Base-by-base conservation (phyloP, 208 protist genomes). In the Trypanosoma avium region DNA sequence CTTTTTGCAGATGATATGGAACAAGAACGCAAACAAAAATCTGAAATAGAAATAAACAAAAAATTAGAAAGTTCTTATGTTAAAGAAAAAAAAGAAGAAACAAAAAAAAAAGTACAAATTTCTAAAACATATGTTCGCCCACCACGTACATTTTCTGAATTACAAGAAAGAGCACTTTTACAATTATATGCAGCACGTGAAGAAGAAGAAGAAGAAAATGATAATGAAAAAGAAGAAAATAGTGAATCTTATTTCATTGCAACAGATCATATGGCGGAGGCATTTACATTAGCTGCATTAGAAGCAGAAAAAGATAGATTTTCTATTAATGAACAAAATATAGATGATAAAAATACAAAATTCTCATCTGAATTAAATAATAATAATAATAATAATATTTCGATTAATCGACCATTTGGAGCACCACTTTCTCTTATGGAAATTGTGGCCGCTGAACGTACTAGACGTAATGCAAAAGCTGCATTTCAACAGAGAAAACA, bases 371-470 rank as follows among this genome's bases (percentile, higher is more conserved):
- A n/a, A n/a, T n/a, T n/a, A n/a, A n/a, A n/a, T n/a, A n/a, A n/a
- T n/a, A n/a, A n/a, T n/a, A n/a, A n/a, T n/a, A n/a, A n/a, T n/a
- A n/a, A n/a, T n/a, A n/a, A n/a, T n/a, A n/a, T n/a, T n/a, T n/a
- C n/a, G n/a, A 26, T 30, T n/a, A 15, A 4, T 27, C 40, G 32
- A 40, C 56, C 66, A 2, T 43, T 35, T 42, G 56, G 59, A 19
- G 73, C 74, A 1, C 84, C 88, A 27, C 73, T 87, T 60, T 77
- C 74, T 6, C 66, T 90, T 59, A 79, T 92, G 71, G 88, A 90
- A 65, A 40, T 94, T 22, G 70, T 75, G 47, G 27, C 47, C 36
- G 53, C 64, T 12, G 65, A 80, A 22, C 47, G 65, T n/a, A 45
- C 47, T 19, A 42, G 66, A 30, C 67, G 50, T 6, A 80, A 77